A percentile compares a stretch with the other conserved stretches of the same genome.
Evolutionary conservation across 2,329 filamentous ascomycete species (phyloP).

Genomic region (Rhinocladiella mackenziei): DNA sequence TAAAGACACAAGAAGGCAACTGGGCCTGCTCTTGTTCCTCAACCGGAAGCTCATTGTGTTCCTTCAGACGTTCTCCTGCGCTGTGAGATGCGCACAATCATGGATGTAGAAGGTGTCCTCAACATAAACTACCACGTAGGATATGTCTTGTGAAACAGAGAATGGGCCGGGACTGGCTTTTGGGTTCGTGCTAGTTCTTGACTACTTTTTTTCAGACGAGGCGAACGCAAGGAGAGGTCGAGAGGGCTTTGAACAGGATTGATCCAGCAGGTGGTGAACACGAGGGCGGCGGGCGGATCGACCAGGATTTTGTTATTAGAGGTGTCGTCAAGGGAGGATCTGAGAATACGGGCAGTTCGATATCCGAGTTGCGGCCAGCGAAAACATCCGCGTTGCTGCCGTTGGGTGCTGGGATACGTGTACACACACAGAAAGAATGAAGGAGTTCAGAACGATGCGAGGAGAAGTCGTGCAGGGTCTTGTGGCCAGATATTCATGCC

Average conservation of each 20-base stretch:
- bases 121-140: conserved; percentile 1
- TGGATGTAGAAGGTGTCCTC: conserved; percentile 14
- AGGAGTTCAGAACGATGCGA: no score
- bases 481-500: no score
- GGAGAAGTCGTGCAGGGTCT: no score
- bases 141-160: conserved; percentile 6
- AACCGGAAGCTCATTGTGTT: conserved; percentile 23
- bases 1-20: conserved; percentile 22
- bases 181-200: not conserved
- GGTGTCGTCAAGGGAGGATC: conserved; percentile 5
- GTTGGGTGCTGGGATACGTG: no score
- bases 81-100: conserved; percentile 15
- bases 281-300: conserved; percentile 13
- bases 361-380: no score
- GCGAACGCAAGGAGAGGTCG: conserved; percentile 3
- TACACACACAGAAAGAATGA: no score
- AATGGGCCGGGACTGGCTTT: conserved; percentile 10
- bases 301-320: conserved; percentile 18
- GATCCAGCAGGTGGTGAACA: conserved; percentile 8
- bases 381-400: no score
- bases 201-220: not conserved
- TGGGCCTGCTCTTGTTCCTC: conserved; percentile 21
- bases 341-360: conserved; percentile 10
- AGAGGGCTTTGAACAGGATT: conserved; percentile 1
- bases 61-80: conserved; percentile 16